These are phyloP conservation scores for Candida rishiriensis DNA, from an alignment of 805 yeast genomes.

Conservation along the genomic window DNA sequence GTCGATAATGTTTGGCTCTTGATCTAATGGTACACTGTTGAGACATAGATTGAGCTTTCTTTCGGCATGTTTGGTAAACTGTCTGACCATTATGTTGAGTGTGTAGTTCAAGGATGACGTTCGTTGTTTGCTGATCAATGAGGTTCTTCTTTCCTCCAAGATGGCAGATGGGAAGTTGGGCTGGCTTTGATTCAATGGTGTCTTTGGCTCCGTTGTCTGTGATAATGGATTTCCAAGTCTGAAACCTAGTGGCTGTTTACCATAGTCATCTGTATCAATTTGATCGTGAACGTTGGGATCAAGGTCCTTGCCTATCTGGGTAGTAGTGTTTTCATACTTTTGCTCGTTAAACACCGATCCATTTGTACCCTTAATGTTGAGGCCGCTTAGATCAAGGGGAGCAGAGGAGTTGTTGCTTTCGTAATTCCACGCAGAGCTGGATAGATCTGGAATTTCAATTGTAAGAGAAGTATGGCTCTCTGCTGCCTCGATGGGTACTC, in stretches of 20 bases:
- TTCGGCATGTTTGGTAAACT: constrained; percentile 92
- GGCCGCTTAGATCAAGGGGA: not conserved
- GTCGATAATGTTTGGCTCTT: constrained; percentile 77
- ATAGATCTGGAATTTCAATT: constrained; percentile 24
- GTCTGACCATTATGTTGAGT: constrained; percentile 88
- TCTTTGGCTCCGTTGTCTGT: constrained; percentile 5
- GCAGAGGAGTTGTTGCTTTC: not conserved
- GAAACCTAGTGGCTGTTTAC: constrained; percentile 23
- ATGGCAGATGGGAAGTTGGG: constrained; percentile 8
- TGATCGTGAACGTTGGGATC: not conserved
- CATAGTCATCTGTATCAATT: constrained; percentile 17
- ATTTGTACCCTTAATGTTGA: not conserved
- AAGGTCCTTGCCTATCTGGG: not conserved
- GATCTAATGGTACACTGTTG: constrained; percentile 53
- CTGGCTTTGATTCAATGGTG: constrained; percentile 8
- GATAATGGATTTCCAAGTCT: constrained; percentile 20
- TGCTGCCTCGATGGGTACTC: too few species aligned
- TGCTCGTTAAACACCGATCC: not conserved
- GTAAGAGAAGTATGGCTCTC: not conserved
- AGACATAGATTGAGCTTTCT: constrained; percentile 73
- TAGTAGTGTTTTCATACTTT: not conserved
- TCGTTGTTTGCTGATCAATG: constrained; percentile 31
- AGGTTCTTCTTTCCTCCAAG: constrained; percentile 50
- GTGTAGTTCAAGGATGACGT: constrained; percentile 79
- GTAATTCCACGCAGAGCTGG: constrained; percentile 3